Conservation (phyloP, 139 green algal genomes). For the Tetraselmis striata region DNA sequence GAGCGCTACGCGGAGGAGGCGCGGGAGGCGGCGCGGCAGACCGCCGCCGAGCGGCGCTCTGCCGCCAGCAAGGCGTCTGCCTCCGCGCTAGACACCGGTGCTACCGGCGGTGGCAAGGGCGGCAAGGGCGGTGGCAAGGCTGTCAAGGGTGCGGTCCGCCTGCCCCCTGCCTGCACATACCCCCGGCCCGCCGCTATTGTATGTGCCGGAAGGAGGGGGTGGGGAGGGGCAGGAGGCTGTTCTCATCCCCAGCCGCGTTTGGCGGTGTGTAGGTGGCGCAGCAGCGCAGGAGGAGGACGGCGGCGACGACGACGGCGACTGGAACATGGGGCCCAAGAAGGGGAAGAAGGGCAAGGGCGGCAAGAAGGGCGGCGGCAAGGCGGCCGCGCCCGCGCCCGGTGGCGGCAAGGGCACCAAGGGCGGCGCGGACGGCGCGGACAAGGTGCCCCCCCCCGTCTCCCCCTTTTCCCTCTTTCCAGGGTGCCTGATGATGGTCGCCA, state of each 20-base stretch:
- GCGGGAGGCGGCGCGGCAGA: background rate
- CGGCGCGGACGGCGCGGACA: conserved; percentile 13
- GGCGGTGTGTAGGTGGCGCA: too few relatives aligned
- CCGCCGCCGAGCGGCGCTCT: background rate
- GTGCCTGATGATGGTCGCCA: too few relatives aligned
- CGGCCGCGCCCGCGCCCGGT: conserved; percentile 1
- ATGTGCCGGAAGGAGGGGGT: too few relatives aligned
- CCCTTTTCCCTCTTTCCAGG: too few relatives aligned
- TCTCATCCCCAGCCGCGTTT: too few relatives aligned
- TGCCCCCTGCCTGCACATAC: too few relatives aligned
- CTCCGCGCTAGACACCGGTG: too few relatives aligned
- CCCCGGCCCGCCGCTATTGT: too few relatives aligned
- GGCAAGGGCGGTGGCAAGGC: background rate
- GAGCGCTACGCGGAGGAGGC: background rate
- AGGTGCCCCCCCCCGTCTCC: too few relatives aligned
- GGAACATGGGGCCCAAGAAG: conserved; percentile 30
- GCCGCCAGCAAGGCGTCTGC: background rate
- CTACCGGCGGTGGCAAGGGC: background rate
- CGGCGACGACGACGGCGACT: conserved; percentile 45
- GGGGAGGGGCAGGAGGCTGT: too few relatives aligned
- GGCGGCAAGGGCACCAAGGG: conserved; percentile 11
- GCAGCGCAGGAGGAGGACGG: conserved; percentile 2
- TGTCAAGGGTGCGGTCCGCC: too few relatives aligned
- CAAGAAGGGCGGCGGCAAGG: conserved; percentile 12
- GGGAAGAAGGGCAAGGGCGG: conserved; percentile 40